Conservation (phyloP, 2,329 filamentous ascomycete genomes). For the Colletotrichum sp. region DNA sequence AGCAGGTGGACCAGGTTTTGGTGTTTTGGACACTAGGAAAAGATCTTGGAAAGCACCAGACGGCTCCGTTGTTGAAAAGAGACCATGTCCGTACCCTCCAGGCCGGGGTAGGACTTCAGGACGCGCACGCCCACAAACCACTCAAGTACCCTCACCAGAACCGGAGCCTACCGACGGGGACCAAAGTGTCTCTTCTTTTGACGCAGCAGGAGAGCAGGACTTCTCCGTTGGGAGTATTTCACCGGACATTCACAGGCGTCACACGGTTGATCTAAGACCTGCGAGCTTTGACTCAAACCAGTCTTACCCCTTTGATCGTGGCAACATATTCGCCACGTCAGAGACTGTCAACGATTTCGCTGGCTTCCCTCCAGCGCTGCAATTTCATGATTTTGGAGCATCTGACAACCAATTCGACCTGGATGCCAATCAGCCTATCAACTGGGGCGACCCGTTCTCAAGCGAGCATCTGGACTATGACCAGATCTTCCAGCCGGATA, state of each 20-base stretch:
- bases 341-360: background rate
- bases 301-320: background rate
- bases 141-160: slow-evolving; percentile 12
- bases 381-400: background rate
- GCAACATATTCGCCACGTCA: background rate
- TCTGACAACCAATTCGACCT: background rate
- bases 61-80: slow-evolving; percentile 54
- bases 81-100: slow-evolving; percentile 24
- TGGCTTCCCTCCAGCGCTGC: background rate
- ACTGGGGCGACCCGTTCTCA: background rate
- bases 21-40: slow-evolving; percentile 58
- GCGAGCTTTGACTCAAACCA: background rate
- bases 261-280: background rate
- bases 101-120: background rate
- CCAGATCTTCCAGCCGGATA: slow-evolving; percentile 64
- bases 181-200: background rate
- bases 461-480: slow-evolving; percentile 40
- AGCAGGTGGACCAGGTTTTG: slow-evolving; percentile 55
- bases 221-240: background rate
- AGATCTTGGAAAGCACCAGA: slow-evolving; percentile 59
- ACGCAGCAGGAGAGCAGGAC: background rate
- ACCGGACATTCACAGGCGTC: background rate
- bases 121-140: background rate
- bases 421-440: background rate
- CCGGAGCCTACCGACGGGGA: slow-evolving; percentile 6